Base-by-base conservation (phyloP, 768 basidiomycete genomes). In the Tylopilus balloui region DNA sequence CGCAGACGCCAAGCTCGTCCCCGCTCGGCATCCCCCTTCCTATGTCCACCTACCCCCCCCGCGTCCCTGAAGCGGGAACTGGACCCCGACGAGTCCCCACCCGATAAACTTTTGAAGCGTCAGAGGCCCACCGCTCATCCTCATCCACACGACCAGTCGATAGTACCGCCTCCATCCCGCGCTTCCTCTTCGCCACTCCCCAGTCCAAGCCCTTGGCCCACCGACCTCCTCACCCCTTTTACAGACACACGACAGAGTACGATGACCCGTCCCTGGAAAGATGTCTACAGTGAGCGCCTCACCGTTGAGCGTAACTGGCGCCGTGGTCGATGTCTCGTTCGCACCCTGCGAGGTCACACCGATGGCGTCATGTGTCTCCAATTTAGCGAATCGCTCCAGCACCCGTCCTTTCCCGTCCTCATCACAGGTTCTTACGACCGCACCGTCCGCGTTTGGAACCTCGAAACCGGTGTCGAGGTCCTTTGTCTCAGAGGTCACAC, bases 371-470 rank as follows among this genome's bases (percentile, higher is more conserved):
- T 97, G 88, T 98, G 95, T 66, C 78, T 99, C 4, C 96, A 99
- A 63, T 94, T 93, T 65, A 84, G 77, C 64, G 95, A 96, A 66
- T 83, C 83, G 6, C 74, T 95, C 10, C 72, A 79, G 2, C 85
- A 92, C 65, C 88, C 91, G 8, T 74, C 82, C 8, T 96, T 93
- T 61, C 93, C 95, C 6, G 83, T 99, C 53, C 84, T 99, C 46
- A 93, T 99, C 74, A 95, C 96, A 2, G 96, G 96, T 23, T 96
- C 93, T 2, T 98, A 96, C 69, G 96, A 99, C 62, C 84, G 89
- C 58, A 96, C 92, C 3, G 83, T 85, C 5, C 83, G 94, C 17
- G 84, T 99, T 6, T 99, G 96, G 96, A 96, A 98, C 64, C 78
- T 98, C 44, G 94, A 97, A 69, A 90, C 87, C 0, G 95, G 93